Evolutionary conservation across 495 filamentous ascomycete species (phyloP), one percentile per base, ranked within the genome.

Genomic region (Tuber magnatum): DNA sequence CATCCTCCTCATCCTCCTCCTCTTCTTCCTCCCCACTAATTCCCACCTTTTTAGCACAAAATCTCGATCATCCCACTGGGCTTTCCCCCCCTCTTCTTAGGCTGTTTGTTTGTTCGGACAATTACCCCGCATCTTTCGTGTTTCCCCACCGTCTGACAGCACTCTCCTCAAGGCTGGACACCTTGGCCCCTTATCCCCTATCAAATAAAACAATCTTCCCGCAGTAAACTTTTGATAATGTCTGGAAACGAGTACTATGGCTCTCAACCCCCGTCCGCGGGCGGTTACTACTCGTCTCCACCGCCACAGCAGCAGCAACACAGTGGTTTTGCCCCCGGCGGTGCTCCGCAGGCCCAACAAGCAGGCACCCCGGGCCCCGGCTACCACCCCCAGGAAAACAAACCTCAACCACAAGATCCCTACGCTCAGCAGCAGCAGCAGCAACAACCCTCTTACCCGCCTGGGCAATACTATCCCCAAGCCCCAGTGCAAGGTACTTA

Each of bases 211-310:
- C 68, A 32, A 40, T 39, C 69, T 41, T 61, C 24, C 51, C 68
- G 20, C 65, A 72, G 61, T 48, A 61, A 76, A 71, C 39, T 38
- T 43, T 35, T 39, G 42, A 20, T 48, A 71, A 79, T 79, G 77
- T 79, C 77, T 42, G 72, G 72, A 22, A 77, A 24, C 74, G 77
- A 75, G 14, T 79, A 75, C 39, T 79, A 79, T 61, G 77, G 77
- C 32, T 51, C 76, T 6, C 77, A 79, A 44, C 77, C 77, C 38
- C 77, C 77, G 6, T 39, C 51, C 69, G 1, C 69, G 75, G 48
- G 46, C 43, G 56, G 56, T n/a, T 56, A 10, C 51, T 75, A 75
- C 44, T 35, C 22, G 8, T 43, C 39, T 10, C 72, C 68, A 14
- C 72, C 20, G 35, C 73, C 73, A 12, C 65, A 75, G n/a, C 71